Evolutionary conservation across 2,329 filamentous ascomycete genomes (phyloP), one percentile per base, ranked within the genome.

Genomic region (Phoma sp.): DNA sequence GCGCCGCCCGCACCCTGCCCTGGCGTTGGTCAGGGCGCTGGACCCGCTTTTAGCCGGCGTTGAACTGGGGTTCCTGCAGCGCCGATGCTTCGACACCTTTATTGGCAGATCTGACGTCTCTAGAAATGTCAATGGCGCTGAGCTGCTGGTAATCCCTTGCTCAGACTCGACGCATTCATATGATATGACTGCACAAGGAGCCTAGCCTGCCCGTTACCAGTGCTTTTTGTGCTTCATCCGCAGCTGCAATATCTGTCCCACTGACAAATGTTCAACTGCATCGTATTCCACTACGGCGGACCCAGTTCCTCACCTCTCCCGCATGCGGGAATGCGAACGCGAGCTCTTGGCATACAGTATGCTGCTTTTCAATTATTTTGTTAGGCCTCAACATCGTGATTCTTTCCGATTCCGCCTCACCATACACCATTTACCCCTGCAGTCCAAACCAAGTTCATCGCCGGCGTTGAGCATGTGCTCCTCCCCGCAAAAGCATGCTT

Each of bases 41-140:
- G 50, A 10, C 50, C 50, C 50, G 41, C 50, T 41, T 36, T 52
- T 24, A 35, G 29, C 32, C 25, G 47, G 29, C 29, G 29, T 31
- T 5, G 29, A 21, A 21, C 19, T 38, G n/a, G 25, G 9, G 36
- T 36, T 39, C 46, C 22, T 51, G 47, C 33, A 40, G 35, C 12
- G 31, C 33, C 10, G 25, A 27, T 27, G 9, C 25, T 9, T 27
- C 25, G 25, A 27, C 9, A 27, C 9, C 25, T 27, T 27, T 9
- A 27, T 27, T 9, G 9, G 6, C 2, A 27, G 9, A 9, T 27
- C 6, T 9, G 25, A 6, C 25, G 25, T 27, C 25, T 27, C 25
- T 6, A 27, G 9, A 27, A 1, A 6, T 27, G 25, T 27, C 25
- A 6, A 27, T 2, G 6, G 9, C 9, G 25, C 25, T 9, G 25